Conservation (phyloP, 148 eudicot species). For the Rhododendron ovatum region DNA sequence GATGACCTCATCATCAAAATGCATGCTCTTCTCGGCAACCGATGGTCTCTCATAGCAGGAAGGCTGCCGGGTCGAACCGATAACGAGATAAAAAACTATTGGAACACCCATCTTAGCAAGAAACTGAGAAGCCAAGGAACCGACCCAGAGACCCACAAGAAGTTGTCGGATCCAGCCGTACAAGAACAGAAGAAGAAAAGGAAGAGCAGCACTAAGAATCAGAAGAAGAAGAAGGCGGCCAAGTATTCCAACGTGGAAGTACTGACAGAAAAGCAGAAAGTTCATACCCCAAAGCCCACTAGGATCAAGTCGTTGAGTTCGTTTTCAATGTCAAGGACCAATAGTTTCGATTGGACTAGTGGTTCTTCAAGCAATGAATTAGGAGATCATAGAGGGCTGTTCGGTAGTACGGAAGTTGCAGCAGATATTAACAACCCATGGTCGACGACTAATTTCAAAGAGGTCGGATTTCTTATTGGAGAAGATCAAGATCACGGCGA, state of each 20-base stretch:
- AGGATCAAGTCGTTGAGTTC: constrained; percentile 24
- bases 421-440: not conserved
- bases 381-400: not conserved
- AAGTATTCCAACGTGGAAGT: not conserved
- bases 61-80: constrained; percentile 72
- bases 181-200: constrained; percentile 17
- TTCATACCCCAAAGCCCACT: constrained; percentile 41
- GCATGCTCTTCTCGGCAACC: constrained; percentile 54
- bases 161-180: constrained; percentile 8
- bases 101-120: constrained; percentile 64
- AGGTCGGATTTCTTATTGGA: constrained; percentile 1
- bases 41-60: constrained; percentile 66
- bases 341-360: constrained; percentile 26
- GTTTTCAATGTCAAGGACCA: constrained; percentile 28
- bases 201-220: not conserved
- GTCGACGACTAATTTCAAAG: not conserved
- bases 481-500: not conserved
- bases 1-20: constrained; percentile 63
- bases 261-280: constrained; percentile 12
- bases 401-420: not conserved
- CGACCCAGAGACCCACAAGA: constrained; percentile 33
- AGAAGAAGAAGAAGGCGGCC: not conserved
- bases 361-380: constrained; percentile 4
- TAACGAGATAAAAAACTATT: constrained; percentile 66
- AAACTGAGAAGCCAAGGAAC: constrained; percentile 33